A percentile compares a stretch with the other conserved stretches of the same genome.
Conservation (phyloP, 352 stramenopile genomes). For the Globisporangium paroecandrum region DNA sequence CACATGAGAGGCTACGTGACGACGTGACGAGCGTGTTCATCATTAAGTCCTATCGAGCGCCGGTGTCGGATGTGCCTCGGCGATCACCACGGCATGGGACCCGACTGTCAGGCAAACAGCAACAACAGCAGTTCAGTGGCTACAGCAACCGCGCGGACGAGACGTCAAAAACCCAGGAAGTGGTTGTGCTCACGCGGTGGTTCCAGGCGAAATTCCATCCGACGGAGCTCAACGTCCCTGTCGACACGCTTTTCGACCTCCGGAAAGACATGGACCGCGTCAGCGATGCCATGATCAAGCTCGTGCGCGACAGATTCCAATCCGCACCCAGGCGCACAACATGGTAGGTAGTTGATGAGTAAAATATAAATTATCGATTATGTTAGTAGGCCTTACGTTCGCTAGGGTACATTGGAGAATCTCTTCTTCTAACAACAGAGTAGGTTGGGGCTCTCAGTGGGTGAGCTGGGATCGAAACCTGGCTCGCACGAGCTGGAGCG, state of each 20-base stretch:
- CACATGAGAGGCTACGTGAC: constrained; percentile 2
- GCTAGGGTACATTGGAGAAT: no score
- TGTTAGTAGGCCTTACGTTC: no score
- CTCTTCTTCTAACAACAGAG: no score
- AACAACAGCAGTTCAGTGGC: background rate
- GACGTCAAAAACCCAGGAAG: background rate
- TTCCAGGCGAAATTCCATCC: constrained; percentile 25
- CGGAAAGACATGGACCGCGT: constrained; percentile 2
- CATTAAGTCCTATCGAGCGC: no score
- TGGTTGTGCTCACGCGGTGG: constrained; percentile 40
- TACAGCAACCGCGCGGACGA: no score
- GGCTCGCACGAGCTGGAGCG: background rate
- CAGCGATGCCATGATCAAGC: background rate
- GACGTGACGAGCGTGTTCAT: constrained; percentile 1
- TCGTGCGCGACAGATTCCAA: background rate
- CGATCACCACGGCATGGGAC: no score
- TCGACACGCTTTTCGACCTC: background rate
- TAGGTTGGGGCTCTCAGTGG: no score
- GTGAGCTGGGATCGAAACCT: background rate
- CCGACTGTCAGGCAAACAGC: no score
- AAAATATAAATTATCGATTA: no score
- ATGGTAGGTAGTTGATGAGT: no score
- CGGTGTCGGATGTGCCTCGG: no score
- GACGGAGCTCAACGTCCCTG: background rate
- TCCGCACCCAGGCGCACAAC: no score